phyloP scores from a whole-genome alignment of 192 early-diverging fungal genomes.

The Backusella luteola region DNA sequence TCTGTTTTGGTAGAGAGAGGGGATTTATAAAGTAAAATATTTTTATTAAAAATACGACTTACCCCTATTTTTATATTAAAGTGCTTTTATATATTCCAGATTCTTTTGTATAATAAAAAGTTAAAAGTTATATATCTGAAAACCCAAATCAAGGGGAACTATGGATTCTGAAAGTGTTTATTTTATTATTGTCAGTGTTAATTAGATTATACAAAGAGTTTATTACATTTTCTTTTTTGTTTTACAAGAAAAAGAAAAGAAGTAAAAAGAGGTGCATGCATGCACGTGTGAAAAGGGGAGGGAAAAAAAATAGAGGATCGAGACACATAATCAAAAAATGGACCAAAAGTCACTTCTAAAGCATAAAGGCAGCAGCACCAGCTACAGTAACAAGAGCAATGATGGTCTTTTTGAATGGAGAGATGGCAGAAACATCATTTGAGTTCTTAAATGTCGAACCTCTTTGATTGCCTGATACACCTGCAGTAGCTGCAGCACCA shows the following conservation, averaged over 20 bases:
- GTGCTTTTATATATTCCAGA: background rate
- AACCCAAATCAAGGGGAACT: background rate
- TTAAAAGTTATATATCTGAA: background rate
- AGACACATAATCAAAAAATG: background rate
- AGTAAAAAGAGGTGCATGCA: background rate
- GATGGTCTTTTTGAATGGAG: constrained; percentile 14
- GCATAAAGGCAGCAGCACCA: constrained; percentile 25
- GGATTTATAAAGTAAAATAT: background rate
- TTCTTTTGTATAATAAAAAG: background rate
- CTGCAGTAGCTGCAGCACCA: background rate
- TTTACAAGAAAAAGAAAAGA: too few relatives aligned
- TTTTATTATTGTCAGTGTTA: too few relatives aligned
- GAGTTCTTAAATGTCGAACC: constrained; percentile 14
- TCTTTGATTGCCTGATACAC: background rate
- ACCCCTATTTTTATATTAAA: background rate
- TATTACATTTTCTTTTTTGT: too few relatives aligned
- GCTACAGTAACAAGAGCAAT: constrained; percentile 21
- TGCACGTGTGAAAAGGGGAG: background rate
- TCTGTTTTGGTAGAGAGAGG: background rate
- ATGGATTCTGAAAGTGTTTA: too few relatives aligned
- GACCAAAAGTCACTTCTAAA: constrained; percentile 4
- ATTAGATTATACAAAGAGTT: too few relatives aligned
- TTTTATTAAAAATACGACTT: constrained; percentile 2
- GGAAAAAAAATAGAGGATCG: background rate
- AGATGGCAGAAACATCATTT: constrained; percentile 6